Conservation (phyloP, 2,329 filamentous ascomycete genomes). For the Aspergillus melleus region DNA sequence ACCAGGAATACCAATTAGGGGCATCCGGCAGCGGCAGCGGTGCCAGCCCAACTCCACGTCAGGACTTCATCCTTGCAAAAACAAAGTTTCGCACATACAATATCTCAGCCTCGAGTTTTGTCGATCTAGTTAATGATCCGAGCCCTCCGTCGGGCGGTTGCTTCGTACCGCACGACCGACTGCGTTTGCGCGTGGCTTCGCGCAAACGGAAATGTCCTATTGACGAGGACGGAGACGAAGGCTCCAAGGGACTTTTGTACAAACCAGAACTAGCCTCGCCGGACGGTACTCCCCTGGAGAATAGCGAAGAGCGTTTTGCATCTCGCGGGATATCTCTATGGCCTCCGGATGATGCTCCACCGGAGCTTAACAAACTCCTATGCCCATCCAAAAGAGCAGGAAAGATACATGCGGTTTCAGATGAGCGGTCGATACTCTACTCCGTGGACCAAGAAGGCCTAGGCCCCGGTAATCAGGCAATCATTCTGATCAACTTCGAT, state of each 20-base stretch:
- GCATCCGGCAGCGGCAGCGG: constrained; percentile 5
- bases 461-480: constrained; percentile 25
- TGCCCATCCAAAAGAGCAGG: constrained; percentile 38
- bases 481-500: constrained; percentile 44
- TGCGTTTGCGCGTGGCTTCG: constrained; percentile 44
- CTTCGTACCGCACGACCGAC: constrained; percentile 36
- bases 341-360: constrained; percentile 42
- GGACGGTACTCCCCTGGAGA: constrained; percentile 27
- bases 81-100: constrained; percentile 47
- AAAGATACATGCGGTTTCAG: constrained; percentile 35
- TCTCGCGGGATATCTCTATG: constrained; percentile 43
- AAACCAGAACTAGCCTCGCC: constrained; percentile 27
- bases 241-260: constrained; percentile 27
- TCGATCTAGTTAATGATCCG: constrained; percentile 47
- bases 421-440: constrained; percentile 44
- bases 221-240: constrained; percentile 32
- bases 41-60: constrained; percentile 24
- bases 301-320: constrained; percentile 40
- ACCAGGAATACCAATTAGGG: constrained; percentile 38
- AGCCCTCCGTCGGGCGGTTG: constrained; percentile 22
- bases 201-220: constrained; percentile 43
- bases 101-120: constrained; percentile 40
- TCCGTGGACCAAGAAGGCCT: constrained; percentile 32
- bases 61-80: constrained; percentile 46
- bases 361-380: constrained; percentile 39